These are phyloP conservation scores for Calonectria ilicicola DNA, from an alignment of 2,329 filamentous ascomycete species.

Conservation along the genomic window DNA sequence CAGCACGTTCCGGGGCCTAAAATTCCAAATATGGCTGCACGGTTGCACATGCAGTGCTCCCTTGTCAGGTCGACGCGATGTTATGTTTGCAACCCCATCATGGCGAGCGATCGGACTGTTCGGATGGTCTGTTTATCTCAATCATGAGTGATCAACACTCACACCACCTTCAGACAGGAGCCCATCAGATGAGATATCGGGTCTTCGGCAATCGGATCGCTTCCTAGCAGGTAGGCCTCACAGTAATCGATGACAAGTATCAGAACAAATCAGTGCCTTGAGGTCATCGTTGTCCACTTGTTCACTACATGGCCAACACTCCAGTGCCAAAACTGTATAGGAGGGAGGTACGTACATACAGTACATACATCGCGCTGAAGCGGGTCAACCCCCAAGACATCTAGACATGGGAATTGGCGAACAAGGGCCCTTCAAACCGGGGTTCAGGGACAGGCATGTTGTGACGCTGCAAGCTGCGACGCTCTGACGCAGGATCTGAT, in stretches of 20 bases:
- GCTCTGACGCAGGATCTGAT: constrained; percentile 20
- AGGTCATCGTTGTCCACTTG: not conserved
- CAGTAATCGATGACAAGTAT: not conserved
- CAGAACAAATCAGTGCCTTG: not conserved
- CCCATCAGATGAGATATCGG: not conserved
- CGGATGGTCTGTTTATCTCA: not conserved
- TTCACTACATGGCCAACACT: not conserved
- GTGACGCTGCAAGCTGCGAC: constrained; percentile 16
- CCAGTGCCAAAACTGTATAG: not conserved
- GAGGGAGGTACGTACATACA: not conserved
- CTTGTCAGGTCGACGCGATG: not conserved
- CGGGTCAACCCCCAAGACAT: constrained; percentile 7
- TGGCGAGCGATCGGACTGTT: not conserved
- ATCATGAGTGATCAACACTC: not conserved
- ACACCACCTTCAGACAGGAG: not conserved
- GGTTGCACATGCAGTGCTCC: not conserved
- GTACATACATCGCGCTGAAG: not conserved
- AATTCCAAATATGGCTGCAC: constrained; percentile 6
- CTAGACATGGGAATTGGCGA: not conserved
- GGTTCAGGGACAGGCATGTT: constrained; percentile 21
- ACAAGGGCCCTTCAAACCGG: constrained; percentile 3
- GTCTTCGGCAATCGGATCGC: not conserved
- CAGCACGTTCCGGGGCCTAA: constrained; percentile 3
- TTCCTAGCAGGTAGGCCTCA: not conserved
- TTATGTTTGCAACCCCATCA: not conserved